These are phyloP conservation scores for Pyrenula aspistea DNA, from an alignment of 495 filamentous ascomycete species.

Conservation along the genomic window DNA sequence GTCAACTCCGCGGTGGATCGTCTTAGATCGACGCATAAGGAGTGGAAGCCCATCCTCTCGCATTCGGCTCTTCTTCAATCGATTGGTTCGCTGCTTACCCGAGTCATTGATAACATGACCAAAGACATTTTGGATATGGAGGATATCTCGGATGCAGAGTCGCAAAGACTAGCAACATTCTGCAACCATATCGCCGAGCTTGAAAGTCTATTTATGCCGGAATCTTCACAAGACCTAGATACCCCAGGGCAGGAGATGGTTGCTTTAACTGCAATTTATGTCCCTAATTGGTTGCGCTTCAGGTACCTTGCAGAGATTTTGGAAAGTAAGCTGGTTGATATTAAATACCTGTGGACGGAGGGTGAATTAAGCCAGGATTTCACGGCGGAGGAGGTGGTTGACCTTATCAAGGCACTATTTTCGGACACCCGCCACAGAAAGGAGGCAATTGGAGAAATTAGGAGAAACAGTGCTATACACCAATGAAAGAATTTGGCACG, in stretches of 20 bases:
- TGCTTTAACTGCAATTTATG: slow-evolving; percentile 67
- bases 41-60: slow-evolving; percentile 74
- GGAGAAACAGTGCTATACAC: slow-evolving; percentile 11
- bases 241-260: slow-evolving; percentile 26
- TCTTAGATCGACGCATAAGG: slow-evolving; percentile 52
- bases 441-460: slow-evolving; percentile 70
- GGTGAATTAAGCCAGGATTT: slow-evolving; percentile 78
- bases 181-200: slow-evolving; percentile 60
- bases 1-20: slow-evolving; percentile 55
- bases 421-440: slow-evolving; percentile 73
- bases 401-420: slow-evolving; percentile 80
- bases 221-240: slow-evolving; percentile 16
- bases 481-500: too few species aligned
- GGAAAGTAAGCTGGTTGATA: slow-evolving; percentile 79
- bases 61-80: slow-evolving; percentile 75
- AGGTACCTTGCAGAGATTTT: slow-evolving; percentile 81
- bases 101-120: slow-evolving; percentile 68
- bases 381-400: slow-evolving; percentile 69
- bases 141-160: slow-evolving; percentile 81
- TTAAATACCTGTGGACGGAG: slow-evolving; percentile 79
- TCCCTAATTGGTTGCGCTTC: slow-evolving; percentile 75
- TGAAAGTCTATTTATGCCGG: slow-evolving; percentile 63
- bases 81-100: slow-evolving; percentile 70
- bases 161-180: slow-evolving; percentile 60
- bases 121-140: slow-evolving; percentile 75